These are phyloP conservation scores for Astrephomene gubernaculifera DNA, from an alignment of 139 green algal genomes.

Conservation along the genomic window DNA sequence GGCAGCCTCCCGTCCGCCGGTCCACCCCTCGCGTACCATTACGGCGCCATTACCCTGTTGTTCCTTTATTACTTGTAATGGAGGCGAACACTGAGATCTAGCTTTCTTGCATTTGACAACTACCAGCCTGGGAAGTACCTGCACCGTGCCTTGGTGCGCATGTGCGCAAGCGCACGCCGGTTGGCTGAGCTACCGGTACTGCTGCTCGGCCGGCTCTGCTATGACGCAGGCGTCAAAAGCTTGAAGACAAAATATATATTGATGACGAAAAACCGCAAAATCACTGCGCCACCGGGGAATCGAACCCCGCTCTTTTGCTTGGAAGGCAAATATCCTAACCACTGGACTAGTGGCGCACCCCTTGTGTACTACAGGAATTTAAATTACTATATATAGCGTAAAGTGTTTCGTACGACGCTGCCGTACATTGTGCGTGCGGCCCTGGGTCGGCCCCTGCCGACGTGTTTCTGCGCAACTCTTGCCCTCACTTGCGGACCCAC, in stretches of 20 bases:
- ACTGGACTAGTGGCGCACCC: slow-evolving; percentile 16
- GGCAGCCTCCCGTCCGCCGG: too few species aligned
- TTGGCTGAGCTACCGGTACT: background rate
- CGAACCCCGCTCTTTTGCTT: slow-evolving; percentile 30
- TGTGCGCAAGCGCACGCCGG: background rate
- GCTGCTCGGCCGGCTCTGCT: background rate
- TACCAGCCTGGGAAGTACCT: background rate
- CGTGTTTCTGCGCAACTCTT: too few species aligned
- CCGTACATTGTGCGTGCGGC: too few species aligned
- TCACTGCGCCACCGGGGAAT: slow-evolving; percentile 18
- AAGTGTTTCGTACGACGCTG: too few species aligned
- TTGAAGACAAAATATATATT: too few species aligned
- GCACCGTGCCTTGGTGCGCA: background rate
- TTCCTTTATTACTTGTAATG: too few species aligned
- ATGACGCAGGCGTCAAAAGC: too few species aligned
- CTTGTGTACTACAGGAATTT: background rate
- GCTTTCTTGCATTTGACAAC: background rate
- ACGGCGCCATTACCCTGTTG: too few species aligned
- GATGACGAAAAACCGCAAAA: background rate
- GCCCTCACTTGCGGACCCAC: too few species aligned
- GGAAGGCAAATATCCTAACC: too few species aligned
- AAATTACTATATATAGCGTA: background rate
- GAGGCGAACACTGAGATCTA: background rate
- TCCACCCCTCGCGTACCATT: too few species aligned
- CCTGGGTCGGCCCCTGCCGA: too few species aligned